Percentiles rank a stretch among this genome's conserved stretches.
phyloP scores from a whole-genome alignment of 1,284 basidiomycete species.

The Xanthoconium separans region DNA sequence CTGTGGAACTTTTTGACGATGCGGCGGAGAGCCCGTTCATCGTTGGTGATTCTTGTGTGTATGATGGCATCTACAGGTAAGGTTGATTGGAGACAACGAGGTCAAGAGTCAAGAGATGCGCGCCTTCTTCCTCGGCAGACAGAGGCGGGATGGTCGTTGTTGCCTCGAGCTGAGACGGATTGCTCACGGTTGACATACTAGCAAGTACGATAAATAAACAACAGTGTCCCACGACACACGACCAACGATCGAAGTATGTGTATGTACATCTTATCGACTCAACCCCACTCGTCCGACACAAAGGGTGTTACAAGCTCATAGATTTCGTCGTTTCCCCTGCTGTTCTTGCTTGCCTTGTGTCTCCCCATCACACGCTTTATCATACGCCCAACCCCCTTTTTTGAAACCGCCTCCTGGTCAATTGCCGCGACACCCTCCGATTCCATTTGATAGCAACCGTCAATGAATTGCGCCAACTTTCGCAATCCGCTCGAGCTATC shows the following conservation, averaged over 20 bases:
- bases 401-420: constrained; percentile 38
- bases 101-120: constrained; percentile 22
- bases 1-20: constrained; percentile 77
- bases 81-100: constrained; percentile 16
- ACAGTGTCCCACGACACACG: not conserved
- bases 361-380: constrained; percentile 63
- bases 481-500: constrained; percentile 60
- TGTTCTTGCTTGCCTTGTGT: constrained; percentile 43
- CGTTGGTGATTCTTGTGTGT: constrained; percentile 73
- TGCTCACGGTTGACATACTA: constrained; percentile 19
- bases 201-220: not conserved
- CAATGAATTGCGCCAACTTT: constrained; percentile 54
- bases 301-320: constrained; percentile 80
- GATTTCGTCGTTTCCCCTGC: constrained; percentile 66
- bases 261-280: constrained; percentile 1
- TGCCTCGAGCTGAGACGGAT: constrained; percentile 6
- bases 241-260: not conserved
- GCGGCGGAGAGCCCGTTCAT: constrained; percentile 68
- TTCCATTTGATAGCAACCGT: constrained; percentile 55
- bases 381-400: constrained; percentile 44
- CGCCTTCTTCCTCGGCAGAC: constrained; percentile 67
- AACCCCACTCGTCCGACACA: constrained; percentile 63
- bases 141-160: constrained; percentile 42
- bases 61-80: constrained; percentile 63
- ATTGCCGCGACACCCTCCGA: constrained; percentile 26